Base-by-base conservation (phyloP, 164 flowering plant genomes). In the Piper betle region DNA sequence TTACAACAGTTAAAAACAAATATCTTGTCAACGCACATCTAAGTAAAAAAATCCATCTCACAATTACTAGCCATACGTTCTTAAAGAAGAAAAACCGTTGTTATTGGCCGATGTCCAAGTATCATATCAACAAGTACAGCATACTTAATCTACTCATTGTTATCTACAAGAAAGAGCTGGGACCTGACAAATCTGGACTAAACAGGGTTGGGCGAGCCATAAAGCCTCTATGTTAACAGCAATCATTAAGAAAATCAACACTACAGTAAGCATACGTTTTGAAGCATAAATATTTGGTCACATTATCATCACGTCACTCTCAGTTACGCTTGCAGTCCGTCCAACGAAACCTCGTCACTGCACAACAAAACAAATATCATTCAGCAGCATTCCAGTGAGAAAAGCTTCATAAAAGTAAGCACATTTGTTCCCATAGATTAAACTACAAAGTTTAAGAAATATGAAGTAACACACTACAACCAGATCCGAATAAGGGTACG, bases 281-380 rank as follows among this genome's bases (percentile, higher is more conserved):
- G n/a, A n/a, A 48, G 52, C 15, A 8, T 40, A 17, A 19, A 43
- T 10, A 59, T 3, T 37, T 43, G 72, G 89, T 79, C 74, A 89
- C 98, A 63, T 89, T 86, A 72, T 89, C 93, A 71, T 74, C 73
- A 70, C 77, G 73, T 66, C 98, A 93, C 72, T 89, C 97, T 76
- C 87, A 93, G 76, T 74, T 89, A 97, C 64, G 84, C 75, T 72
- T 89, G 81, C 46, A 93, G 80, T 68, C 97, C 98, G 68, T 93
- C 96, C 65, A 93, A 66, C 25, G 97, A 89, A 19, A 89, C 55
- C 64, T 83, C 91, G 55, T 87, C 96, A 67, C 98, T 89, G 61
- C 65, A 68, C 50, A 56, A 52, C 18, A 72, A 64, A n/a, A n/a
- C n/a, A n/a, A n/a, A n/a, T n/a, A n/a, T n/a, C n/a, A n/a, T n/a